Conservation (phyloP, 208 protist species). For the Crithidia fasciculata region DNA sequence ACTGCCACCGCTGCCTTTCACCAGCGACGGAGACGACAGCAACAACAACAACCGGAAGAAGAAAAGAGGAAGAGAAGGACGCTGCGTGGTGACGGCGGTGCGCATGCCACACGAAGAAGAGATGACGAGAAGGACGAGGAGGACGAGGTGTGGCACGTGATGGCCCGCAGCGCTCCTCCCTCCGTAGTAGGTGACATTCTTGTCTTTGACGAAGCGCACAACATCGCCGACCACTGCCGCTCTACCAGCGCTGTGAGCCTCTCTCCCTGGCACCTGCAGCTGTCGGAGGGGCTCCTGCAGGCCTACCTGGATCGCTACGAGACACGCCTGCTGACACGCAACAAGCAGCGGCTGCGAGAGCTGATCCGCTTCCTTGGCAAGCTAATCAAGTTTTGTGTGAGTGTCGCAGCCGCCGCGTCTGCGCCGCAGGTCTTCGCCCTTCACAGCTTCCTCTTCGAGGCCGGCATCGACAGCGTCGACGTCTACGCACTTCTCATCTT, state of each 20-base stretch:
- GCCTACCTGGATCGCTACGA: slow-evolving; percentile 80
- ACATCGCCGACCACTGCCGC: slow-evolving; percentile 94
- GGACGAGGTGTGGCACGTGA: slow-evolving; percentile 23
- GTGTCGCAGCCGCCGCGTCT: too few species aligned
- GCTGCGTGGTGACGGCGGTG: neutral
- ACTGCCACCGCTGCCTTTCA: slow-evolving; percentile 19
- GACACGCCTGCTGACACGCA: slow-evolving; percentile 79
- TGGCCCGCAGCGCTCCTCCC: slow-evolving; percentile 37
- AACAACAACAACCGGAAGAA: slow-evolving; percentile 19
- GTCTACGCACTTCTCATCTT: slow-evolving; percentile 65
- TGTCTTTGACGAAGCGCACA: slow-evolving; percentile 97
- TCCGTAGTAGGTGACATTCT: slow-evolving; percentile 84
- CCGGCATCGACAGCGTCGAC: slow-evolving; percentile 78
- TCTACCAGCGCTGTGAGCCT: slow-evolving; percentile 71
- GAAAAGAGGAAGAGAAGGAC: neutral
- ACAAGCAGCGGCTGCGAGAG: slow-evolving; percentile 90
- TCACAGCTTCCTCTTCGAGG: slow-evolving; percentile 73
- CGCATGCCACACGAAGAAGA: neutral
- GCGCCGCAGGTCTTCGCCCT: slow-evolving; percentile 33
- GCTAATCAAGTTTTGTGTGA: slow-evolving; percentile 11
- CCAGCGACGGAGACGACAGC: slow-evolving; percentile 1
- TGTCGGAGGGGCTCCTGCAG: slow-evolving; percentile 49
- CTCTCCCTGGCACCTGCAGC: slow-evolving; percentile 39
- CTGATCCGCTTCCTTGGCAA: slow-evolving; percentile 70
- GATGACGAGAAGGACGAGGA: slow-evolving; percentile 2